These are phyloP conservation scores for Eremothecium sinecaudum DNA, from an alignment of 1,139 yeast genomes.

Conservation along the genomic window DNA sequence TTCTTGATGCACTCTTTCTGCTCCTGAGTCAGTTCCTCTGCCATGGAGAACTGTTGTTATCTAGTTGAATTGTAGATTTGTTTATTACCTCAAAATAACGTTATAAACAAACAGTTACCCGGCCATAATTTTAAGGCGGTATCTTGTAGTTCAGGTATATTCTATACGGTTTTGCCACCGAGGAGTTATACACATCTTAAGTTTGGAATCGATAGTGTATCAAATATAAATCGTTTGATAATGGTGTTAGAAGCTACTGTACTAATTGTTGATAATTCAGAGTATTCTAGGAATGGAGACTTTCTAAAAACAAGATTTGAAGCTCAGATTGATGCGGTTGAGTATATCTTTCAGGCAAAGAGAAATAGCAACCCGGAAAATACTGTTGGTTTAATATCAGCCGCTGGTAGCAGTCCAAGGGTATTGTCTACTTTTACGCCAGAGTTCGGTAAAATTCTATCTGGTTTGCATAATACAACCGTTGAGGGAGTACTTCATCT, in stretches of 20 bases:
- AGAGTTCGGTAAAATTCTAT: slow-evolving; percentile 76
- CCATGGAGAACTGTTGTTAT: not conserved
- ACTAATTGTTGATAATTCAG: slow-evolving; percentile 92
- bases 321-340: slow-evolving; percentile 91
- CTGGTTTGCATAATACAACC: slow-evolving; percentile 80
- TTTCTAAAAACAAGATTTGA: slow-evolving; percentile 81
- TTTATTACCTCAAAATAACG: too few species aligned
- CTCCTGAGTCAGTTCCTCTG: slow-evolving; percentile 7
- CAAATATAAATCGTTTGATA: too few species aligned
- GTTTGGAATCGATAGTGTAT: too few species aligned
- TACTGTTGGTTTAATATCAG: slow-evolving; percentile 82
- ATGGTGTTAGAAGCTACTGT: slow-evolving; percentile 96
- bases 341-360: slow-evolving; percentile 76
- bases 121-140: slow-evolving; percentile 1
- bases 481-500: slow-evolving; percentile 65
- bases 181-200: too few species aligned
- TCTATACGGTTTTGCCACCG: slow-evolving; percentile 4
- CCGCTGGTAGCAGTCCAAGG: slow-evolving; percentile 78
- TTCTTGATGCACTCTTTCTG: slow-evolving; percentile 6
- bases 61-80: not conserved
- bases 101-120: slow-evolving; percentile 1
- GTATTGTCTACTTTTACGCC: slow-evolving; percentile 82
- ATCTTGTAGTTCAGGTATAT: not conserved
- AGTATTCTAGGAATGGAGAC: slow-evolving; percentile 93
- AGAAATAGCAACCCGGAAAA: slow-evolving; percentile 86